Evolutionary conservation across 1,139 yeast genomes (phyloP), one percentile per base, ranked within the genome.

Genomic region (Geotrichum armillariae): DNA sequence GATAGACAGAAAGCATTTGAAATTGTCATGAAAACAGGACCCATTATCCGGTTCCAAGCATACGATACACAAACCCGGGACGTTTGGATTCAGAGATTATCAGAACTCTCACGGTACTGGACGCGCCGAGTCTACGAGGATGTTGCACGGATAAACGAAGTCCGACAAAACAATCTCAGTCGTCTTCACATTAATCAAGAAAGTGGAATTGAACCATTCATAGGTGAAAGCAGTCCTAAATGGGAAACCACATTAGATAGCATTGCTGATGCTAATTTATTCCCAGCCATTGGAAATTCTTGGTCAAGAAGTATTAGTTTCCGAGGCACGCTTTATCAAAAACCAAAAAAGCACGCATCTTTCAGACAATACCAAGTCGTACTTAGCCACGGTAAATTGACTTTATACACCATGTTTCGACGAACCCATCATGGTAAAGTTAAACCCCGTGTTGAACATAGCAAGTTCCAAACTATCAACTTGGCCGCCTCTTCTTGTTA

Each of bases 251-350:
- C 74, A 4, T 6, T 29, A 7, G 43, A 48, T n/a, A 41, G 45
- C n/a, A 69, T 75, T 32, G 84, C 86, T 0, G 54, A 66, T 2
- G 79, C 88, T 0, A 81, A 82, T 58, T 63, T 81, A 41, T 49
- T 49, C 18, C 32, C 45, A 1, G 45, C 16, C 4, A 38, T 32
- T 1, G 45, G 34, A 8, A 20, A 16, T 21, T 73, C 91, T 0
- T 72, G 84, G 68, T 74, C 82, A 25, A 75, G 81, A 18, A 74
- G 83, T n/a, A 69, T 89, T 11, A 69, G 82, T 22, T 64, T 66
- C 50, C 77, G 80, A 56, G 96, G 96, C 0, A 66, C 73, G 36
- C 65, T 90, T 36, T 88, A 77, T 62, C 82, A 80, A 57, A 89
- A 89, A 60, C 75, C 81, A 3, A 80, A 78, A 54, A 85, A 82